Evolutionary conservation across 2,329 filamentous ascomycete genomes (phyloP).

Genomic region (Aurifilum marmelostoma): DNA sequence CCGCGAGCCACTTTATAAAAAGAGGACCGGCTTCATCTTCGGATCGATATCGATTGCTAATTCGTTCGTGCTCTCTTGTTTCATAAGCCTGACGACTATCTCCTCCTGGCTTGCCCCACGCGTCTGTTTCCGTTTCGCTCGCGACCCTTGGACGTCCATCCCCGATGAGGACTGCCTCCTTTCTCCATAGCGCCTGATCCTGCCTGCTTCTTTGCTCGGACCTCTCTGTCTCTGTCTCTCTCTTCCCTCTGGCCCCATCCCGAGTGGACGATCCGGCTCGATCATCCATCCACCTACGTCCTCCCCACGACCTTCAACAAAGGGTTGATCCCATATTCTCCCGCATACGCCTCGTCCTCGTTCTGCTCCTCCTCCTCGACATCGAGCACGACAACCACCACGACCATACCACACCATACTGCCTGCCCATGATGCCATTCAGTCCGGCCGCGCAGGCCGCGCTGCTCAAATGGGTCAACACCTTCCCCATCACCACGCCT

Average conservation of each 20-base stretch:
- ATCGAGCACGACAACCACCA: background rate
- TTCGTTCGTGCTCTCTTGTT: background rate
- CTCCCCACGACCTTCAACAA: background rate
- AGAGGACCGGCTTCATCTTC: background rate
- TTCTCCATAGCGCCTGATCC: background rate
- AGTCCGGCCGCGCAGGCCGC: conserved; percentile 53
- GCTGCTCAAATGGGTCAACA: conserved; percentile 59
- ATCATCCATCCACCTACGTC: background rate
- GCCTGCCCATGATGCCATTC: conserved; percentile 42
- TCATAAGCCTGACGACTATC: background rate
- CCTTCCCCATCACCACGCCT: conserved; percentile 49
- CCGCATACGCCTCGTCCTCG: background rate
- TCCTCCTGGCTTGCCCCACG: background rate
- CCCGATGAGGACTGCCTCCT: background rate
- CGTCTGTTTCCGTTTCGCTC: conserved; percentile 4
- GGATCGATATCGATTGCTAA: background rate
- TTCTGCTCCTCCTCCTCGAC: background rate
- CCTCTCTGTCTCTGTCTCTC: no score
- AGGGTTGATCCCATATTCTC: background rate
- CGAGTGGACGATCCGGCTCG: no score
- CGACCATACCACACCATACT: background rate
- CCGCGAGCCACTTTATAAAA: background rate
- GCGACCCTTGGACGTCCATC: background rate
- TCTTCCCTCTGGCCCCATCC: no score
- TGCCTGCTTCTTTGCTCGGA: background rate